Base-by-base conservation (phyloP, 2,329 filamentous ascomycete genomes). In the Microdochium trichocladiopsis region DNA sequence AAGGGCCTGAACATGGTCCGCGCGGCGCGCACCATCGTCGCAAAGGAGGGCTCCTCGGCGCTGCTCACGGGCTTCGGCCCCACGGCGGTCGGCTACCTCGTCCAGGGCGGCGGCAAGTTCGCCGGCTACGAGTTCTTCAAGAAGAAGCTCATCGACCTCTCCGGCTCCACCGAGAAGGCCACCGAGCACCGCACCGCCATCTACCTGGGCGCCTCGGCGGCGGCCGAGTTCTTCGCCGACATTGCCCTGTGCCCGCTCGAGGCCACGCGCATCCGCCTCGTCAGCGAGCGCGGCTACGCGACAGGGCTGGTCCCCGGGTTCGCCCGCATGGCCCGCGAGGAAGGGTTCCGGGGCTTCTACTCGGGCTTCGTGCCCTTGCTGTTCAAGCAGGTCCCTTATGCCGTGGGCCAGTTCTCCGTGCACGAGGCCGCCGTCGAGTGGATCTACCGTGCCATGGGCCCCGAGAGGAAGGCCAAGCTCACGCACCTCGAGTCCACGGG, bases 91-190 rank as follows among this genome's bases (percentile, higher is more conserved):
- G 90, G 90, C 67, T 95, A 95, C 75, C 88, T 94, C 73, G 84
- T 94, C 53, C 90, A 95, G 74, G 90, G 90, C 67, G 89, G 89
- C 61, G 87, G 87, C 79, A 95, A 95, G 77, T 95, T 95, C 72
- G 88, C 88, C 64, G 90, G 90, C 64, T 95, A 95, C 74, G 90
- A 95, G 74, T 89, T 90, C 79, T 95, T 95, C 86, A 95, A 95
- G 82, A 87, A 93, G 75, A 83, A 87, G 71, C 86, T 82, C 69
- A 91, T 95, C 72, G 81, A 86, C 69, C 62, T 82, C 53, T 73
- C 88, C 55, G 90, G 75, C 47, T 75, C 74, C 0, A 71, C 72
- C 28, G 73, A 76, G 25, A 66, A 62, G 53, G 75, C 76, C 37
- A 70, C 72, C 21, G 56, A 63, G 12, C 63, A 67, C 55, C 73